phyloP scores from a whole-genome alignment of 306 rosid species.

The Casuarina cunninghamiana region DNA sequence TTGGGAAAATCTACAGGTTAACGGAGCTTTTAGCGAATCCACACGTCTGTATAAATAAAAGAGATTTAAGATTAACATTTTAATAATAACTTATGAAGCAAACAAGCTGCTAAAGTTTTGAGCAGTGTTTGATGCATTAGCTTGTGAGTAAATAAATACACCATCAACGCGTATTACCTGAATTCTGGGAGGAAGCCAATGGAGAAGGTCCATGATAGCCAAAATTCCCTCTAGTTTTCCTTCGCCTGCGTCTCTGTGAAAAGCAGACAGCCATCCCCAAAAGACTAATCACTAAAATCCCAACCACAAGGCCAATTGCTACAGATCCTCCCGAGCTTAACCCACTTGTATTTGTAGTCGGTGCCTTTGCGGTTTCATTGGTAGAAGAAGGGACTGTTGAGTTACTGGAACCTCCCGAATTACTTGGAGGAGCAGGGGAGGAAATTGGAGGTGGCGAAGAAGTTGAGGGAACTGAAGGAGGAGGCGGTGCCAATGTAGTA shows the following conservation, averaged over 20 bases:
- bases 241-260: constrained; percentile 57
- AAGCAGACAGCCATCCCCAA: constrained; percentile 65
- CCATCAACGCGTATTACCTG: constrained; percentile 57
- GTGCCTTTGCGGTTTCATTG: constrained; percentile 9
- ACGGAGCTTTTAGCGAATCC: not conserved
- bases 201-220: constrained; percentile 69
- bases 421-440: constrained; percentile 43
- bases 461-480: constrained; percentile 60
- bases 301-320: constrained; percentile 62
- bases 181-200: constrained; percentile 82
- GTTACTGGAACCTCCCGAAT: constrained; percentile 30
- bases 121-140: not conserved
- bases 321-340: constrained; percentile 47
- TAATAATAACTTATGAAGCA: not conserved
- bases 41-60: not conserved
- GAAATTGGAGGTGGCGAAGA: constrained; percentile 58
- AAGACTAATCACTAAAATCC: constrained; percentile 67
- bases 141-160: not conserved
- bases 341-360: constrained; percentile 47
- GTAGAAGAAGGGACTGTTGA: constrained; percentile 32
- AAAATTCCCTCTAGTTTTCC: constrained; percentile 37
- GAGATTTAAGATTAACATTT: not conserved
- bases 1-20: constrained; percentile 1
- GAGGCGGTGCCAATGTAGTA: constrained; percentile 54
- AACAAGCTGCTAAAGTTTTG: not conserved